These are phyloP conservation scores for Trichoderma aggressivum DNA, from an alignment of 2,329 filamentous ascomycete genomes.

Conservation along the genomic window DNA sequence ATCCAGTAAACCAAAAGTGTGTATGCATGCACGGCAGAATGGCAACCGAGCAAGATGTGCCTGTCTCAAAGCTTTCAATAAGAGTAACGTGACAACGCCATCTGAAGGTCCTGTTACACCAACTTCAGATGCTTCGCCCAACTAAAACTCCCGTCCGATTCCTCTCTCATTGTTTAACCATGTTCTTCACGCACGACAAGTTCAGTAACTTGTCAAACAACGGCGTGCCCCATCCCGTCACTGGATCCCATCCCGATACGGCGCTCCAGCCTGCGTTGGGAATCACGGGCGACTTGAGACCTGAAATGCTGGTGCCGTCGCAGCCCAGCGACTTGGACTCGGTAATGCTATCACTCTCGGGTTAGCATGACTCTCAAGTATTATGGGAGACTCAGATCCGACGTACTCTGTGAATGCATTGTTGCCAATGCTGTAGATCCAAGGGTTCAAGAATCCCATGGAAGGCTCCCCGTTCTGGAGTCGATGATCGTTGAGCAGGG, in stretches of 20 bases:
- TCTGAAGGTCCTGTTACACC: no score
- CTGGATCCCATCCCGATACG: constrained; percentile 20
- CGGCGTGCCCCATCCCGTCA: constrained; percentile 20
- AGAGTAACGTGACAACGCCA: no score
- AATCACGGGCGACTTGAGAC: constrained; percentile 27
- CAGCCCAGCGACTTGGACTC: constrained; percentile 34
- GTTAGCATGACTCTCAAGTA: constrained; percentile 1
- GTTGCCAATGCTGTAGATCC: constrained; percentile 46
- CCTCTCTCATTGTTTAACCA: no score
- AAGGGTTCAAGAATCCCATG: constrained; percentile 61
- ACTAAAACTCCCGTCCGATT: no score
- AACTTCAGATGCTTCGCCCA: no score
- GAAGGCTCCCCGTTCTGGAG: constrained; percentile 50
- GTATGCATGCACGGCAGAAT: no score
- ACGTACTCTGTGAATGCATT: constrained; percentile 37
- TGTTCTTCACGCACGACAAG: neutral
- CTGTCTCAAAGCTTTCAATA: no score
- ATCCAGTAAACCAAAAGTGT: no score
- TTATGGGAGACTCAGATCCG: neutral
- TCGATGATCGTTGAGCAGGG: constrained; percentile 62
- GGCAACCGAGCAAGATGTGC: no score
- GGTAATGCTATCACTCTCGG: constrained; percentile 32
- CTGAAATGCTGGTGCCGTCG: constrained; percentile 27
- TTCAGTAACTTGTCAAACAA: constrained; percentile 18
- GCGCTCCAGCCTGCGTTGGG: constrained; percentile 21